Conservation (phyloP, 768 basidiomycete genomes). For the Lactifluus echinatus region DNA sequence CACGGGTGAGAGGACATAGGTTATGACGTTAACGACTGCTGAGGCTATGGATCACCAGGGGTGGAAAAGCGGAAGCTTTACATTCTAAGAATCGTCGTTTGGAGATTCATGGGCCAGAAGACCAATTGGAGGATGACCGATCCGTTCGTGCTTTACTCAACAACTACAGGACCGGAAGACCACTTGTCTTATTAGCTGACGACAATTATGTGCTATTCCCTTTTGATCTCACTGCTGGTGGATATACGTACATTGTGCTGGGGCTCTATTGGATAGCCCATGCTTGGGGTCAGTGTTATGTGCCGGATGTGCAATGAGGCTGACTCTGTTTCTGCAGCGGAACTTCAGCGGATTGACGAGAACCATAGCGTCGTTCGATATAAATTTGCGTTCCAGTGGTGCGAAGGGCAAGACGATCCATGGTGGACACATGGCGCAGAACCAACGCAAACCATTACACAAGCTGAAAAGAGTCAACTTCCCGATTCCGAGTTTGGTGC, state of each 20-base stretch:
- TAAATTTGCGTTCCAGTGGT: slow-evolving; percentile 84
- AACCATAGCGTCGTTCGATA: slow-evolving; percentile 55
- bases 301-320: background rate
- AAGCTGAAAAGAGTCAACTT: background rate
- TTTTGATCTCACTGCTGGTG: slow-evolving; percentile 45
- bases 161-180: slow-evolving; percentile 45
- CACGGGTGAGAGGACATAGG: slow-evolving; percentile 51
- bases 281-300: slow-evolving; percentile 49
- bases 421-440: slow-evolving; percentile 34
- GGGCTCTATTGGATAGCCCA: slow-evolving; percentile 68
- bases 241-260: slow-evolving; percentile 47
- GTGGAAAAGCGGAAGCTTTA: slow-evolving; percentile 58
- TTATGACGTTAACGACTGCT: background rate
- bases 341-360: slow-evolving; percentile 46
- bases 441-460: background rate
- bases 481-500: background rate
- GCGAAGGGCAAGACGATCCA: slow-evolving; percentile 53
- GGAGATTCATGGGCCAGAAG: slow-evolving; percentile 39
- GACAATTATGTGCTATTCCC: slow-evolving; percentile 69
- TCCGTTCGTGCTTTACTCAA: slow-evolving; percentile 63
- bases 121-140: slow-evolving; percentile 60
- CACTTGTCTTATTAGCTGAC: slow-evolving; percentile 65
- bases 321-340: slow-evolving; percentile 36
- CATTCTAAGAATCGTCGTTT: slow-evolving; percentile 35
- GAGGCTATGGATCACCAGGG: slow-evolving; percentile 32